These are phyloP conservation scores for Pleomassaria siparia DNA, from an alignment of 2,329 filamentous ascomycete species.

Conservation along the genomic window DNA sequence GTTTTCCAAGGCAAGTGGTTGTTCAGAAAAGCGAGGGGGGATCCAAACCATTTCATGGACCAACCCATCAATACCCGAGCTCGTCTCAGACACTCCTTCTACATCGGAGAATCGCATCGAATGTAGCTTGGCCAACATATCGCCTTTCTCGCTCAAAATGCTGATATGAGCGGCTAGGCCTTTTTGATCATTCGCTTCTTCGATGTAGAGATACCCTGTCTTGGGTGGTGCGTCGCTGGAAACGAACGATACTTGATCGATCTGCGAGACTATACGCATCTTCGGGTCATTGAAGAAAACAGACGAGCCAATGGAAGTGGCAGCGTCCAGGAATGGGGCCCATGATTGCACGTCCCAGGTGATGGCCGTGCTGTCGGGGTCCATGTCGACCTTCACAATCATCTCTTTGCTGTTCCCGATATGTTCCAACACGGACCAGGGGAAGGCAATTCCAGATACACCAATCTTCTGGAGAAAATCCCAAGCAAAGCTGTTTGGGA, in stretches of 20 bases:
- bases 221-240: constrained; percentile 29
- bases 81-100: constrained; percentile 24
- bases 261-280: constrained; percentile 42
- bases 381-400: constrained; percentile 44
- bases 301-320: constrained; percentile 47
- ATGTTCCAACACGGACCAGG: constrained; percentile 46
- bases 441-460: constrained; percentile 46
- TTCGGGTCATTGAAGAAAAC: constrained; percentile 42
- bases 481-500: constrained; percentile 39
- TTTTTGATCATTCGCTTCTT: constrained; percentile 26
- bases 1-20: neutral
- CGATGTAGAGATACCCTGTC: constrained; percentile 39
- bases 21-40: neutral
- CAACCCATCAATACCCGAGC: neutral
- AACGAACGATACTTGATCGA: constrained; percentile 31
- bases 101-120: constrained; percentile 46
- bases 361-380: constrained; percentile 18
- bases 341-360: constrained; percentile 38
- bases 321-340: constrained; percentile 47
- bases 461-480: constrained; percentile 45
- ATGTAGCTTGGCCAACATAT: constrained; percentile 34
- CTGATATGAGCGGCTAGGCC: constrained; percentile 33
- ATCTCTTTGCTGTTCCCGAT: constrained; percentile 44
- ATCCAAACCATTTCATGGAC: neutral
- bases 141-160: constrained; percentile 30